These are phyloP conservation scores for Diplodia intermedia DNA, from an alignment of 2,329 filamentous ascomycete species.

Conservation along the genomic window DNA sequence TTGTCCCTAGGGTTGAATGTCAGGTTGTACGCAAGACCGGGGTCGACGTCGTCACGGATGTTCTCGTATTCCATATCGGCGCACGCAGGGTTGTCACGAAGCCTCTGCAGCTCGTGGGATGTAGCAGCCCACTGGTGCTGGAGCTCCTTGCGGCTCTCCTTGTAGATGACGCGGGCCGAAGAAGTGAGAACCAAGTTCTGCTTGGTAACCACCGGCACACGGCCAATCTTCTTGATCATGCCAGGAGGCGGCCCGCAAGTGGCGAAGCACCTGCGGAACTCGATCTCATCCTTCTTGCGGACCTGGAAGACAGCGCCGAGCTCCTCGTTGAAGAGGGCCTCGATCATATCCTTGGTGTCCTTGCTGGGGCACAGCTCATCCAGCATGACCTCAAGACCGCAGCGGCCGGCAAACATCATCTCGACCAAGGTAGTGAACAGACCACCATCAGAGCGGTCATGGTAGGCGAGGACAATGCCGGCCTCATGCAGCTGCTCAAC, in stretches of 20 bases:
- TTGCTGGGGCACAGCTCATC: constrained; percentile 72
- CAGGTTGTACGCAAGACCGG: constrained; percentile 83
- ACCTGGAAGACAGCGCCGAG: constrained; percentile 96
- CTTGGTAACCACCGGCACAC: constrained; percentile 71
- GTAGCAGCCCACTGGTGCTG: constrained; percentile 90
- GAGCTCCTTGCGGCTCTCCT: constrained; percentile 72
- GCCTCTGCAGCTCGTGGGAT: constrained; percentile 87
- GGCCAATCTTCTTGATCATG: constrained; percentile 83
- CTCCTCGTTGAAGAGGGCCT: constrained; percentile 93
- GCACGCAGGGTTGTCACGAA: constrained; percentile 86
- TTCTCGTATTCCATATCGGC: constrained; percentile 82
- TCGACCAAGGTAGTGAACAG: constrained; percentile 88
- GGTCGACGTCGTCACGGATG: constrained; percentile 76
- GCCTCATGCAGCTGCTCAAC: constrained; percentile 71
- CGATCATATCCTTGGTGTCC: constrained; percentile 69
- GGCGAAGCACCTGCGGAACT: constrained; percentile 89
- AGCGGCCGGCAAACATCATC: constrained; percentile 98
- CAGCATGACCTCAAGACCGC: constrained; percentile 83
- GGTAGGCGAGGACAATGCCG: constrained; percentile 85
- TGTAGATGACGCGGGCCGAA: constrained; percentile 71
- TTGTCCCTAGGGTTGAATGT: constrained; percentile 81
- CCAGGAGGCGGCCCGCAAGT: constrained; percentile 84
- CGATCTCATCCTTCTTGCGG: constrained; percentile 79
- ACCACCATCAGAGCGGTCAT: constrained; percentile 93
- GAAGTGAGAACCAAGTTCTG: constrained; percentile 80